Evolutionary conservation across 164 flowering plant species (phyloP), one percentile per base, ranked within the genome.

Genomic region (Vitis cinerea): DNA sequence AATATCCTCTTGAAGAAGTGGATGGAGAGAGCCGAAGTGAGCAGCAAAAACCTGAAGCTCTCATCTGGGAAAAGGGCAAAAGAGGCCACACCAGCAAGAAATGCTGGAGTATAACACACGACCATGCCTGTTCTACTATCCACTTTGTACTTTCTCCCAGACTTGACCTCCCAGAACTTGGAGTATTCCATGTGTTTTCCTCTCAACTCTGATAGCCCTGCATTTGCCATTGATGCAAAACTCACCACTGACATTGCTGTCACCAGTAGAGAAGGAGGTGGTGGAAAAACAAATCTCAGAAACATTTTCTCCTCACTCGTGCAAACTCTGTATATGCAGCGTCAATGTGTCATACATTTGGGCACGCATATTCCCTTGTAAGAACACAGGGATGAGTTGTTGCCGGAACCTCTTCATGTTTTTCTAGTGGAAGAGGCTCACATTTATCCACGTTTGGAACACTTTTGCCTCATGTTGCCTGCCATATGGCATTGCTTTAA

Each of bases 1-100:
- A 86, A 63, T 10, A 76, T 68, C 65, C 93, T 78, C 68, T 90
- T 90, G 75, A 87, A 77, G 83, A 86, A 88, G 79, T 90, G 97
- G 14, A 89, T 3, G 61, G 86, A 63, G 0, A 88, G 77, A 61
- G 90, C 86, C 0, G 84, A 80, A 50, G 23, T 55, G 67, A 90
- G 66, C 64, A 87, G 23, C 64, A 77, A 6, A 55, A 77, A 72
- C 62, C 97, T 80, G 29, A 73, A 19, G 47, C 60, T 76, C 10
- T 54, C 71, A 16, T 37, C 17, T 1, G 83, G 77, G 54, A 65
- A 81, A 31, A 72, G 19, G 53, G 14, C 60, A 10, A 71, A 81
- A 13, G 81, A 85, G 30, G 73, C 68, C 6, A 6, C 44, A 31
- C 80, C 83, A 8, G 85, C 83, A 0, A 87, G 72, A 44, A 86